These are phyloP conservation scores for Centella asiatica DNA, from an alignment of 129 eudicot species.

Conservation along the genomic window DNA sequence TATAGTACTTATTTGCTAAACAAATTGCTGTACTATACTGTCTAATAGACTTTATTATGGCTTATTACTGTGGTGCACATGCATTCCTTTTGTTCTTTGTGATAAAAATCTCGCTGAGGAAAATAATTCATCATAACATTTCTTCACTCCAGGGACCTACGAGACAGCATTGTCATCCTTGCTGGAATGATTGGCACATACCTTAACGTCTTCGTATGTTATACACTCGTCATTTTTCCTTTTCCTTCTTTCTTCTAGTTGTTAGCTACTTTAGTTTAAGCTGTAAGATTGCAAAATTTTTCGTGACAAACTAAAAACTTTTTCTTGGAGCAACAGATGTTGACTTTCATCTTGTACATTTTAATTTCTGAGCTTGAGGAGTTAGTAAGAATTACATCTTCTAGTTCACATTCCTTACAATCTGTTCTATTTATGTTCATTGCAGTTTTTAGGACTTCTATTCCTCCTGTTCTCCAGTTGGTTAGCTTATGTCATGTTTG, in stretches of 20 bases:
- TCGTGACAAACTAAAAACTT: not conserved
- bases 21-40: too few species aligned
- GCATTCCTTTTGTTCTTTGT: not conserved
- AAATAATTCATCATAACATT: conserved; percentile 8
- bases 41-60: too few species aligned
- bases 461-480: conserved; percentile 90
- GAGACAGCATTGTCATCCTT: conserved; percentile 63
- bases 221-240: conserved; percentile 5
- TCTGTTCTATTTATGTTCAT: too few species aligned
- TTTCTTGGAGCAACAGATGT: not conserved
- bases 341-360: conserved; percentile 6
- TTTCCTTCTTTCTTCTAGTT: not conserved
- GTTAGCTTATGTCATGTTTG: conserved; percentile 95
- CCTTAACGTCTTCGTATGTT: conserved; percentile 76
- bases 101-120: not conserved
- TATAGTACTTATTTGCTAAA: too few species aligned
- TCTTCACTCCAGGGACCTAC: conserved; percentile 49
- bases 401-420: too few species aligned
- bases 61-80: not conserved
- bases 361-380: too few species aligned
- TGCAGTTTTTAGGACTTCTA: conserved; percentile 70
- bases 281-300: not conserved
- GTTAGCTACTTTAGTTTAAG: not conserved
- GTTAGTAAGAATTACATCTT: conserved; percentile 69
- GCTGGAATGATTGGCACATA: conserved; percentile 83